Conservation (phyloP, 306 rosid species). For the Boehmeria nivea region DNA sequence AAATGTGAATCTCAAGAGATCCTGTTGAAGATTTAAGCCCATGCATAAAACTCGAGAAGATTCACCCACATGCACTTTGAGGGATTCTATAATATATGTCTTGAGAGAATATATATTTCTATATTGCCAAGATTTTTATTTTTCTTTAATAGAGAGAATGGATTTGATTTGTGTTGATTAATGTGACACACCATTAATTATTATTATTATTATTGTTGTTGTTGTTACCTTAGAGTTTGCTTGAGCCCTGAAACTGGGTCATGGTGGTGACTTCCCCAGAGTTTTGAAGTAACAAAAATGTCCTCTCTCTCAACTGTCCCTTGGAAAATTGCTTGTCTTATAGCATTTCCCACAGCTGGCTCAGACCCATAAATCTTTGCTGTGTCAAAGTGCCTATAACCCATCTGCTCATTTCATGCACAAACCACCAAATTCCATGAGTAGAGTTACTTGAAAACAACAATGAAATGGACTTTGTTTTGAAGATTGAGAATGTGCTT, state of each 20-base stretch:
- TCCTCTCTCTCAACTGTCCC: conserved; percentile 47
- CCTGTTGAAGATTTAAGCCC: conserved; percentile 1
- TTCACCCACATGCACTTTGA: conserved; percentile 21
- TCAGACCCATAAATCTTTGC: conserved; percentile 87
- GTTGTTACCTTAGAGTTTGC: conserved; percentile 52
- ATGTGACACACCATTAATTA: not conserved
- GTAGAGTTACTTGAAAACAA: not conserved
- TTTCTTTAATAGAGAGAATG: not conserved
- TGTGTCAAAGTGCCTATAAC: conserved; percentile 86
- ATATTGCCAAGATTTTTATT: conserved; percentile 2
- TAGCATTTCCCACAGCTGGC: conserved; percentile 61
- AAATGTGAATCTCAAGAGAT: conserved; percentile 23
- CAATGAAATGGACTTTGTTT: not conserved
- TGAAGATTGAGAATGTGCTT: too few relatives aligned
- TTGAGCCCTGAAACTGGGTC: conserved; percentile 80
- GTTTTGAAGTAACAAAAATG: conserved; percentile 74
- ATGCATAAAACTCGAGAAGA: conserved; percentile 9
- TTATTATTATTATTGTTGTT: not conserved
- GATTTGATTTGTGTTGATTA: not conserved
- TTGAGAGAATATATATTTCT: not conserved
- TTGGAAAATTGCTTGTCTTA: conserved; percentile 40
- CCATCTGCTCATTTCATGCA: conserved; percentile 49
- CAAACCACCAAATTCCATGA: not conserved
- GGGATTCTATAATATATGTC: not conserved
- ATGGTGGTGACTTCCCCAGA: conserved; percentile 92